Percentiles rank a stretch among this genome's conserved stretches.
Conservation (phyloP, 139 green algal species). For the Chlorella sp. region DNA sequence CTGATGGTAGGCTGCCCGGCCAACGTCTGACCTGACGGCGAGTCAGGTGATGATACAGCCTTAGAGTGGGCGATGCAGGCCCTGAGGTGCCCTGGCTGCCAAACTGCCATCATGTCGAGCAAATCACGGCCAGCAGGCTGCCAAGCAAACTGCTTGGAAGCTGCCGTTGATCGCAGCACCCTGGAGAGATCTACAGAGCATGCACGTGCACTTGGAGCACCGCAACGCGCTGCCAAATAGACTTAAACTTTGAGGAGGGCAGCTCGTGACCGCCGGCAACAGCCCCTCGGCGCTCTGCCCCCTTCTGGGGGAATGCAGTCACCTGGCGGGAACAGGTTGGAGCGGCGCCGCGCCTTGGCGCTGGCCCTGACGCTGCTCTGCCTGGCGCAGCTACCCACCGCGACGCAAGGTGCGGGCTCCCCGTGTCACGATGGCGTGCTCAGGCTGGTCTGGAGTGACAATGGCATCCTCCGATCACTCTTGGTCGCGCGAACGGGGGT, state of each 20-base stretch:
- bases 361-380: neutral
- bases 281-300: neutral
- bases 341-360: neutral
- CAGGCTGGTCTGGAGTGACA: neutral
- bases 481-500: neutral
- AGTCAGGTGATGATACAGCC: no score
- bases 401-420: neutral
- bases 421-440: neutral
- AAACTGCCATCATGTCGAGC: no score
- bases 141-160: no score
- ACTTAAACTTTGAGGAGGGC: neutral
- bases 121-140: no score
- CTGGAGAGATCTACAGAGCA: no score
- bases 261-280: slow-evolving; percentile 8
- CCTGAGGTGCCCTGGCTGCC: no score
- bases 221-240: neutral
- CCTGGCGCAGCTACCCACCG: slow-evolving; percentile 10
- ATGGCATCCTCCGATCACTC: neutral
- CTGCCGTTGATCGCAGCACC: no score
- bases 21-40: no score
- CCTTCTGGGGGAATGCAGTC: neutral
- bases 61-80: no score
- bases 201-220: no score
- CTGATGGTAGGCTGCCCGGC: no score
- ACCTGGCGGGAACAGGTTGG: neutral